Evolutionary conservation across 495 filamentous ascomycete genomes (phyloP).

Genomic region (Cudoniella acicularis): DNA sequence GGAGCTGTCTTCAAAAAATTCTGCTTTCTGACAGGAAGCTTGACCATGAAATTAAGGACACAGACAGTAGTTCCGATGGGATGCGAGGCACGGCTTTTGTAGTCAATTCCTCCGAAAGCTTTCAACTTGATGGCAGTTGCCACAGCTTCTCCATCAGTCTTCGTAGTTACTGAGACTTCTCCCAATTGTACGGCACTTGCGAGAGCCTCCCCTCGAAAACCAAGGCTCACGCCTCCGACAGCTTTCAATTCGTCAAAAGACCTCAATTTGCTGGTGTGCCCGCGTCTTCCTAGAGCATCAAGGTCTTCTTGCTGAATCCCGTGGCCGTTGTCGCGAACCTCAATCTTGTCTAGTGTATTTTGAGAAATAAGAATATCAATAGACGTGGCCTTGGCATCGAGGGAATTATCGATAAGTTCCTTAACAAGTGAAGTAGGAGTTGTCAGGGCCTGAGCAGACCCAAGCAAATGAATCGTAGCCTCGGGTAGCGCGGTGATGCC

Average conservation of each 20-base stretch:
- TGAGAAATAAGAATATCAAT: constrained; percentile 69
- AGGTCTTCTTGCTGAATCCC: constrained; percentile 75
- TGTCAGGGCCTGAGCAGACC: constrained; percentile 68
- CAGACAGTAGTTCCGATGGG: constrained; percentile 78
- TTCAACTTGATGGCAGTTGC: constrained; percentile 42
- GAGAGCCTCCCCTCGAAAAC: constrained; percentile 86
- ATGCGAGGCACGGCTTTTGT: constrained; percentile 49
- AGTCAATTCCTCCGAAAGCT: constrained; percentile 34
- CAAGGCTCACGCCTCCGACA: constrained; percentile 65
- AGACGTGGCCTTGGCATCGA: constrained; percentile 75
- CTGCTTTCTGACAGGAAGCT: constrained; percentile 72
- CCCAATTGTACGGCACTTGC: constrained; percentile 73
- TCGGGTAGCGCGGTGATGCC: constrained; percentile 63
- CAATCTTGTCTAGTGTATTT: constrained; percentile 78
- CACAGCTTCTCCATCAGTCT: constrained; percentile 64
- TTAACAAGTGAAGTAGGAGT: constrained; percentile 76
- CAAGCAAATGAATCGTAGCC: constrained; percentile 60
- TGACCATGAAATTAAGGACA: constrained; percentile 62
- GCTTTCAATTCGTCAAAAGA: constrained; percentile 65
- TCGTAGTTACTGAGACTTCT: constrained; percentile 63
- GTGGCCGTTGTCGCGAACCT: constrained; percentile 85
- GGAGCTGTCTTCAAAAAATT: constrained; percentile 54
- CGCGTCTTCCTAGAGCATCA: constrained; percentile 59
- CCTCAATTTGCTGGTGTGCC: constrained; percentile 84
- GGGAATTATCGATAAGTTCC: constrained; percentile 87